phyloP scores from a whole-genome alignment of 331 rosid genomes.

The Malus hybrid region DNA sequence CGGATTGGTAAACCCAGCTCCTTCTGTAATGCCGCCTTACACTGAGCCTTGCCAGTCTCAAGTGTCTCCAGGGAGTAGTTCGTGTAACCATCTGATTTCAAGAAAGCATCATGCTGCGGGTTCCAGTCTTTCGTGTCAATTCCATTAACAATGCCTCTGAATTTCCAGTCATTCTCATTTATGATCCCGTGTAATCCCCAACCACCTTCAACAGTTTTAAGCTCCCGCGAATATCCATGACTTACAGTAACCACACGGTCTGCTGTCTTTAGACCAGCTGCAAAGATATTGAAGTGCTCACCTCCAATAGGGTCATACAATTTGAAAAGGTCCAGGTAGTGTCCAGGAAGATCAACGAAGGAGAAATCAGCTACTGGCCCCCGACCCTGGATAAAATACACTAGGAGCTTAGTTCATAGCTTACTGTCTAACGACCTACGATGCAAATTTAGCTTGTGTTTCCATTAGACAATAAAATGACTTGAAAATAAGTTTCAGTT shows the following conservation, averaged over 20 bases:
- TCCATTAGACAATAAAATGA: neutral
- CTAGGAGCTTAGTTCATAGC: neutral
- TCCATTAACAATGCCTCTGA: constrained; percentile 86
- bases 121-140: constrained; percentile 81
- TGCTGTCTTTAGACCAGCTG: constrained; percentile 82
- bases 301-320: constrained; percentile 82
- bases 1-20: constrained; percentile 83
- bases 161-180: constrained; percentile 79
- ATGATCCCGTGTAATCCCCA: constrained; percentile 89
- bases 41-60: constrained; percentile 59
- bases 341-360: constrained; percentile 51
- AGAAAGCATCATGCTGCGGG: constrained; percentile 54
- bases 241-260: constrained; percentile 91
- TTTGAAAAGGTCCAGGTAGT: constrained; percentile 62
- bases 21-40: constrained; percentile 83
- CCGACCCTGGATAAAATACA: constrained; percentile 56
- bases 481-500: neutral
- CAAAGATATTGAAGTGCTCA: constrained; percentile 90
- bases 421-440: neutral
- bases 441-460: neutral
- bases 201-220: constrained; percentile 81
- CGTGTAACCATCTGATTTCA: constrained; percentile 79
- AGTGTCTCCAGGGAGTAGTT: constrained; percentile 73
- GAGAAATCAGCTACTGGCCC: constrained; percentile 71
- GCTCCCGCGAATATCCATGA: constrained; percentile 91